Percentiles rank a stretch among this genome's conserved stretches.
These are phyloP conservation scores for Neurospora sp. DNA, from an alignment of 495 filamentous ascomycete genomes.

Conservation along the genomic window DNA sequence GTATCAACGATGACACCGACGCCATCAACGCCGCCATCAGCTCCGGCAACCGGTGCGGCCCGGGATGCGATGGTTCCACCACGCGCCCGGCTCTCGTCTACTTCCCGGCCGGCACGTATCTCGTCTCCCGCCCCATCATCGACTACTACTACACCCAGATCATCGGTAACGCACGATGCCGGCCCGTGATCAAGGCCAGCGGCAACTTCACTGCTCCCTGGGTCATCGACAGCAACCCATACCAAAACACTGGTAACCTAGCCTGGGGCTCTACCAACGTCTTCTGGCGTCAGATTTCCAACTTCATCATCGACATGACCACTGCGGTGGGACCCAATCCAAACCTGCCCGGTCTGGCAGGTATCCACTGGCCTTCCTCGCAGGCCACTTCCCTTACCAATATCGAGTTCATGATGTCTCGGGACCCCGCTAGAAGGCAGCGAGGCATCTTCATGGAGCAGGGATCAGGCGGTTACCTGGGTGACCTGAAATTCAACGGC, in stretches of 20 bases:
- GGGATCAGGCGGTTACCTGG: constrained; percentile 64
- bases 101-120: constrained; percentile 68
- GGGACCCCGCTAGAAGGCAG: constrained; percentile 48
- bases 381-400: constrained; percentile 70
- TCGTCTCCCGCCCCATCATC: constrained; percentile 53
- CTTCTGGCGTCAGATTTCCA: constrained; percentile 67
- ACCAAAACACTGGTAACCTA: constrained; percentile 17
- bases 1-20: constrained; percentile 68
- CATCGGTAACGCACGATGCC: constrained; percentile 57
- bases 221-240: constrained; percentile 53
- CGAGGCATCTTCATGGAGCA: constrained; percentile 66
- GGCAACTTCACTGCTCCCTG: constrained; percentile 46
- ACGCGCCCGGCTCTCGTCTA: constrained; percentile 62
- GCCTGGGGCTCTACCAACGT: constrained; percentile 50
- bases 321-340: constrained; percentile 5
- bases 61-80: constrained; percentile 66
- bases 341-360: constrained; percentile 27
- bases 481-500: constrained; percentile 64
- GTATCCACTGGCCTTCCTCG: constrained; percentile 71
- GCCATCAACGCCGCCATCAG: constrained; percentile 77
- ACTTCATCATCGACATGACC: constrained; percentile 64
- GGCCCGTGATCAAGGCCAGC: constrained; percentile 56
- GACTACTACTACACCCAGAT: constrained; percentile 57
- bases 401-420: constrained; percentile 55
- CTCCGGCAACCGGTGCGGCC: constrained; percentile 63